A percentile compares a stretch with the other conserved stretches of the same genome.
These are phyloP conservation scores for Leptographium procerum DNA, from an alignment of 2,329 filamentous ascomycete genomes.

Conservation along the genomic window DNA sequence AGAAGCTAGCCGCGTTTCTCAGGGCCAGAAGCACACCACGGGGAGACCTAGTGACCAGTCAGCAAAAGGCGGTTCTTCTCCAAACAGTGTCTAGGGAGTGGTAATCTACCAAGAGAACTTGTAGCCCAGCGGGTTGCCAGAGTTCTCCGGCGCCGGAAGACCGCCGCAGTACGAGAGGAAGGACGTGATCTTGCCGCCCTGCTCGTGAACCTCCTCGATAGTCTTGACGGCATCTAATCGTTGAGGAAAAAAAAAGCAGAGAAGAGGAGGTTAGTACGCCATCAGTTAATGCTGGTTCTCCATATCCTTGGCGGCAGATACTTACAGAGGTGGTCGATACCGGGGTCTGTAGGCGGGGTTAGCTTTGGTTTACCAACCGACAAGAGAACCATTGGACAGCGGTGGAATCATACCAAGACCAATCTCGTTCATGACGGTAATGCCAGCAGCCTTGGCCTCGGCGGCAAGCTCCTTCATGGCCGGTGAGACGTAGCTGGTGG, in stretches of 20 bases:
- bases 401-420: constrained; percentile 34
- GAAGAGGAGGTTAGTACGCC: not conserved
- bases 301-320: not conserved
- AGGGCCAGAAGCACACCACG: constrained; percentile 82
- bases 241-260: not conserved
- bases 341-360: constrained; percentile 37
- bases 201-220: constrained; percentile 77
- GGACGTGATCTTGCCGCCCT: constrained; percentile 70
- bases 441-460: constrained; percentile 76
- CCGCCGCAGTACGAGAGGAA: constrained; percentile 84
- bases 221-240: constrained; percentile 68
- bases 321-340: constrained; percentile 54
- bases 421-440: constrained; percentile 97
- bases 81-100: not conserved
- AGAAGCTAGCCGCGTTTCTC: constrained; percentile 74
- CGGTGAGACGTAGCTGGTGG: constrained; percentile 84
- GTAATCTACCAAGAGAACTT: constrained; percentile 59
- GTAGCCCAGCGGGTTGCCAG: constrained; percentile 84
- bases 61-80: not conserved
- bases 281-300: not conserved
- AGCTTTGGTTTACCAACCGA: not conserved
- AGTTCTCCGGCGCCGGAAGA: constrained; percentile 58
- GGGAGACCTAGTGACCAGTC: constrained; percentile 33
- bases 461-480: constrained; percentile 84
- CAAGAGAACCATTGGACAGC: not conserved